Base-by-base conservation (phyloP, 2,329 filamentous ascomycete genomes). In the Dissoconium aciculare region DNA sequence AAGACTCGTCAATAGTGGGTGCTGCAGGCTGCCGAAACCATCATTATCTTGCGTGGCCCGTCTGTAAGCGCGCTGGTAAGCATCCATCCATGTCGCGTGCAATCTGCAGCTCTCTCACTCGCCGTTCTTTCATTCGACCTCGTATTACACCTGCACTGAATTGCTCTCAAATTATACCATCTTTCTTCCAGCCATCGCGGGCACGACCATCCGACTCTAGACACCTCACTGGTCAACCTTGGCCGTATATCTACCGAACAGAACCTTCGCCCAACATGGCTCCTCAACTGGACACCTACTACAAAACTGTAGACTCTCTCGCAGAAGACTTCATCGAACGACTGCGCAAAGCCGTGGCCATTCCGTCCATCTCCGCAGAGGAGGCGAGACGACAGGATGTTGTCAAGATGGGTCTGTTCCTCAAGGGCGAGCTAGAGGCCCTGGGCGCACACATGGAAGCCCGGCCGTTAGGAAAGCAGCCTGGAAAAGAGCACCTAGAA, bases 361-460 rank as follows among this genome's bases (percentile, higher is more conserved):
- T 98, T 49, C 89, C 89, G 12, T 98, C 89, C 40, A 70, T 98
- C 54, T 95, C 87, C 17, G 81, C 87, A 28, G 85, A 94, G 40
- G 83, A 89, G 52, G 77, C 78, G 45, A 77, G 82, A 51, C 76
- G 89, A 37, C 76, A 76, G 33, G 85, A 98, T 67, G 89, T 98
- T 40, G 74, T 98, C 51, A 82, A 78, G 57, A 98, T 98, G 89
- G 89, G 82, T 47, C 69, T 93, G 50, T 98, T 78, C 56, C 78
- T 98, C 40, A 82, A 76, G 41, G 64, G 67, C 31, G 81, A 95
- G 64, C 74, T 98, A 45, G 77, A 76, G 58, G 62, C 65, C 12
- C 72, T 98, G 15, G 89, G 89, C 37, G 89, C 85, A 42, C 69
- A 78, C 42, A 85, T 94, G 43, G 76, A 95, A 62, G 71, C 87